phyloP scores from a whole-genome alignment of 2,329 filamentous ascomycete species.

The Claviceps paspali region DNA sequence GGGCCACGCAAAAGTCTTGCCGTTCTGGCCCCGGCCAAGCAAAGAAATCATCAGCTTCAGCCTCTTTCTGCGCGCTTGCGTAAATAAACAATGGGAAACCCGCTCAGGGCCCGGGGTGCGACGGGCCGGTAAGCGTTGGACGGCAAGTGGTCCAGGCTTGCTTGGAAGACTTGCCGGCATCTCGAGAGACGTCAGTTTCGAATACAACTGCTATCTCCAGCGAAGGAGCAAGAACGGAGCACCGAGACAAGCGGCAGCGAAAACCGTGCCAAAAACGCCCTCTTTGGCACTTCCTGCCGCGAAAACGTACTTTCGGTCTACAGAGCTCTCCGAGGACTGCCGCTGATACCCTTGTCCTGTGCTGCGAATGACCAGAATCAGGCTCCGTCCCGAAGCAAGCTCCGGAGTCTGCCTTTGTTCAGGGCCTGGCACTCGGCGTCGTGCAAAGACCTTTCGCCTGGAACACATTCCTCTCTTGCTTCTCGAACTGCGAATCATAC shows the following conservation, averaged over 20 bases:
- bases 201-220: constrained; percentile 36
- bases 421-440: constrained; percentile 34
- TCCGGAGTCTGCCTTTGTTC: constrained; percentile 41
- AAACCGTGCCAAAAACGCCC: background rate
- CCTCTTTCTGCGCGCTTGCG: background rate
- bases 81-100: background rate
- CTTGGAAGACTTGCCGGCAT: constrained; percentile 36
- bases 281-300: background rate
- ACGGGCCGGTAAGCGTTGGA: too few species aligned
- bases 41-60: background rate
- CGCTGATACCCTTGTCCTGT: constrained; percentile 2
- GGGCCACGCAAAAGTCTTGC: too few species aligned
- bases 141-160: constrained; percentile 26
- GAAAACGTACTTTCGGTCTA: background rate
- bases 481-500: constrained; percentile 19
- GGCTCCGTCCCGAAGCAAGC: constrained; percentile 29
- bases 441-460: constrained; percentile 41
- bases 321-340: background rate
- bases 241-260: background rate
- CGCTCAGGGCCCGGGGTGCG: background rate
- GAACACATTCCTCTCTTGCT: constrained; percentile 26
- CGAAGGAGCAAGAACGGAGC: background rate
- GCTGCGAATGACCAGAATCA: constrained; percentile 13
- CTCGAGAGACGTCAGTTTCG: constrained; percentile 38
- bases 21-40: background rate